phyloP scores from a whole-genome alignment of 2,329 filamentous ascomycete species.

The Clonostachys rhizophaga region DNA sequence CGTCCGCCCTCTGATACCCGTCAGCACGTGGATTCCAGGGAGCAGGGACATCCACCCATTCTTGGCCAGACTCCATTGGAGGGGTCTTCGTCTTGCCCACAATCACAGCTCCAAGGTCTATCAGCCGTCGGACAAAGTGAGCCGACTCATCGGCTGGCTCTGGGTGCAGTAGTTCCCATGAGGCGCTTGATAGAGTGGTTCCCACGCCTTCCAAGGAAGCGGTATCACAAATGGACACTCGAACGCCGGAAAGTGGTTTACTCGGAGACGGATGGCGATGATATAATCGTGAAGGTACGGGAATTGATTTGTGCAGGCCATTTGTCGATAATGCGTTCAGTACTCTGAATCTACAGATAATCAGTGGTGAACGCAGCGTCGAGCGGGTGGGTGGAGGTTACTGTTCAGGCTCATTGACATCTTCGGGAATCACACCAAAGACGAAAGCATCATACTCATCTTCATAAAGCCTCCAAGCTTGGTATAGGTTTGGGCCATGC shows the following conservation, averaged over 20 bases:
- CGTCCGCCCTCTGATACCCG: conserved; percentile 28
- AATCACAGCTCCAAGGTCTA: conserved; percentile 54
- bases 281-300: conserved; percentile 32
- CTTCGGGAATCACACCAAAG: conserved; percentile 28
- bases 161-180: conserved; percentile 50
- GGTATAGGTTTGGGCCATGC: conserved; percentile 31
- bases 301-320: conserved; percentile 18
- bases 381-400: conserved; percentile 6
- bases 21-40: conserved; percentile 43
- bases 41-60: conserved; percentile 33
- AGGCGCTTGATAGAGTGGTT: conserved; percentile 52
- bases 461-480: conserved; percentile 33
- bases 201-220: conserved; percentile 39
- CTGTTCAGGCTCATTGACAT: conserved; percentile 15
- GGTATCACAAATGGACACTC: conserved; percentile 26
- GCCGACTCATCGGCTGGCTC: conserved; percentile 36
- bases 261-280: conserved; percentile 13
- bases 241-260: conserved; percentile 28
- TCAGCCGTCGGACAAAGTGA: conserved; percentile 44
- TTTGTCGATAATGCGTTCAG: conserved; percentile 15
- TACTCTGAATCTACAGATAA: conserved; percentile 18
- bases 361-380: neutral
- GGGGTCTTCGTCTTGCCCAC: conserved; percentile 48
- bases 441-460: conserved; percentile 27
- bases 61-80: conserved; percentile 35